phyloP scores from a whole-genome alignment of 257 asterid species.

The Gentiana straminea region DNA sequence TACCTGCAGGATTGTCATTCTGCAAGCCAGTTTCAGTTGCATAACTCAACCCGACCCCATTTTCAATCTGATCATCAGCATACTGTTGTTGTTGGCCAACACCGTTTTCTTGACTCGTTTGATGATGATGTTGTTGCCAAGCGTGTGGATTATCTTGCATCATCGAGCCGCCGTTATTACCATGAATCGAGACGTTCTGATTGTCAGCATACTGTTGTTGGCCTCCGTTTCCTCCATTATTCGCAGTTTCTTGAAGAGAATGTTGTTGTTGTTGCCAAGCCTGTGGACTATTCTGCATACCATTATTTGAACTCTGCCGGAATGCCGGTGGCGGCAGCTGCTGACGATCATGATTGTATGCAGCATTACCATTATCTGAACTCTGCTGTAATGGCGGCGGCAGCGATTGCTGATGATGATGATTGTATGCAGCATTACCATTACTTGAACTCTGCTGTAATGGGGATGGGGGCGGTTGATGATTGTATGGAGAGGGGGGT shows the following conservation, averaged over 20 bases:
- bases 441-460: constrained; percentile 8
- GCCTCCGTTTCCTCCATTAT: constrained; percentile 26
- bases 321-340: constrained; percentile 18
- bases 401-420: constrained; percentile 18
- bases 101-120: constrained; percentile 15
- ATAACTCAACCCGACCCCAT: constrained; percentile 17
- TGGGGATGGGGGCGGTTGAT: constrained; percentile 21
- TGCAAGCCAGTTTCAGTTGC: constrained; percentile 19
- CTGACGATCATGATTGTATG: constrained; percentile 8
- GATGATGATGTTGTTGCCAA: neutral
- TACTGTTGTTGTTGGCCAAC: no score
- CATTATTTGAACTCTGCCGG: constrained; percentile 22
- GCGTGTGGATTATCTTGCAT: no score
- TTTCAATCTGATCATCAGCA: constrained; percentile 3
- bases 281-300: constrained; percentile 36
- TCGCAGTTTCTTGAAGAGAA: constrained; percentile 46
- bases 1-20: neutral
- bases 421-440: constrained; percentile 17
- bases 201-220: constrained; percentile 19
- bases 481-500: constrained; percentile 30
- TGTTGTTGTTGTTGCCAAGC: constrained; percentile 74
- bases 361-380: constrained; percentile 19
- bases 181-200: constrained; percentile 11
- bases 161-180: constrained; percentile 1
- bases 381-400: constrained; percentile 23